Base-by-base conservation (phyloP, 805 yeast species). In the Deakozyma indianensis region DNA sequence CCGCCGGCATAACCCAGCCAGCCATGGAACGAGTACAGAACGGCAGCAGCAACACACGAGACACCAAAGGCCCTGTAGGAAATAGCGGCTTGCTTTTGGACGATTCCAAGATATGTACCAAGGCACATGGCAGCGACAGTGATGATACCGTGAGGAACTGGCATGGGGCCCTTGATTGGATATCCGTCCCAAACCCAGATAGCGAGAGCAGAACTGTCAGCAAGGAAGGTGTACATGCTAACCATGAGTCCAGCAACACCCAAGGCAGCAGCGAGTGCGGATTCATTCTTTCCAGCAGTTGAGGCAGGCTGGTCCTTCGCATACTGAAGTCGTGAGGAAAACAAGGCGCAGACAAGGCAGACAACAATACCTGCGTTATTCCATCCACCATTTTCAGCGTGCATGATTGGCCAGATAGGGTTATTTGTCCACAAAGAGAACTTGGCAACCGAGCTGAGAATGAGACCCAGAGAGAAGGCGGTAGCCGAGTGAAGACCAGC, bases 141-240 rank as follows among this genome's bases (percentile, higher is more conserved):
- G 9, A 63, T 47, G 5, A 80, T 73, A 42, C 94, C 90, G 53
- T 85, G 86, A 24, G 94, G 86, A 41, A 87, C 77, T 11, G 96
- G 94, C 3, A 83, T 71, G 9, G 96, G 96, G 0, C 94, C 94
- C 2, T 67, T 65, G n/a, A 84, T 68, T 38, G 94, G 95, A 60
- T 73, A 90, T 1, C 98, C 98, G 50, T 80, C 83, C 97, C 97
- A 92, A n/a, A 78, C 77, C 96, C 96, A 92, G 42, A 80, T 69
- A n/a, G 85, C 82, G 40, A 90, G 70, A 7, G 92, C 83, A 2
- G 94, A 79, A 0, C 96, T 73, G 59, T 92, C 98, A 2, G 85
- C 74, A 42, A 87, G 61, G 68, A 80, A 74, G 14, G 94, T 83
- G 53, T 79, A 80, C 28, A 83, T 61, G 3, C 82, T 74, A 58